These are phyloP conservation scores for Candida stauntonica DNA, from an alignment of 805 yeast species.

Conservation along the genomic window DNA sequence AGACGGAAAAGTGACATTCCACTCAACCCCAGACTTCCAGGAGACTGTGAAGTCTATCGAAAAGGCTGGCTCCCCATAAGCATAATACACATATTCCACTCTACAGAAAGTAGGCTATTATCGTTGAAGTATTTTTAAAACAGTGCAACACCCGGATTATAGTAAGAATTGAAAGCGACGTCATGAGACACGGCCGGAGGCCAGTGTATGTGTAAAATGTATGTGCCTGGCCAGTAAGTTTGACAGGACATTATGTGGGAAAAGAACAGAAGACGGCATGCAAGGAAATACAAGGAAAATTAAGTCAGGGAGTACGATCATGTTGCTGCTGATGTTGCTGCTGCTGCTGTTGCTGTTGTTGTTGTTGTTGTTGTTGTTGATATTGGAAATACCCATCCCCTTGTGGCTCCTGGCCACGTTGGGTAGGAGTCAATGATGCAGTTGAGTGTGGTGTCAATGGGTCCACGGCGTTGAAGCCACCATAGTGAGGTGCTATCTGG, in stretches of 20 bases:
- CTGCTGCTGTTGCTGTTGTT: background rate
- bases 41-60: constrained; percentile 34
- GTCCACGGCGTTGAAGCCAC: background rate
- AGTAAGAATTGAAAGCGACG: background rate
- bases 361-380: background rate
- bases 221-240: too few relatives aligned
- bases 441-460: too few relatives aligned
- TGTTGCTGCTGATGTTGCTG: background rate
- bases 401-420: background rate
- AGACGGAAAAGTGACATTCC: constrained; percentile 38
- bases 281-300: background rate
- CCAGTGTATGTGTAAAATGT: background rate
- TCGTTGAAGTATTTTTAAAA: too few relatives aligned
- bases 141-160: background rate
- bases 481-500: too few relatives aligned
- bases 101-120: background rate
- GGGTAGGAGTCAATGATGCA: background rate
- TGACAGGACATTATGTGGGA: too few relatives aligned
- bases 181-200: too few relatives aligned
- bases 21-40: constrained; percentile 40
- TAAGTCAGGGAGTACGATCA: too few relatives aligned
- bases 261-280: too few relatives aligned
- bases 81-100: background rate
- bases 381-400: background rate
- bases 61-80: constrained; percentile 1